These are phyloP conservation scores for Populus nigra DNA, from an alignment of 345 rosid genomes.

Conservation along the genomic window DNA sequence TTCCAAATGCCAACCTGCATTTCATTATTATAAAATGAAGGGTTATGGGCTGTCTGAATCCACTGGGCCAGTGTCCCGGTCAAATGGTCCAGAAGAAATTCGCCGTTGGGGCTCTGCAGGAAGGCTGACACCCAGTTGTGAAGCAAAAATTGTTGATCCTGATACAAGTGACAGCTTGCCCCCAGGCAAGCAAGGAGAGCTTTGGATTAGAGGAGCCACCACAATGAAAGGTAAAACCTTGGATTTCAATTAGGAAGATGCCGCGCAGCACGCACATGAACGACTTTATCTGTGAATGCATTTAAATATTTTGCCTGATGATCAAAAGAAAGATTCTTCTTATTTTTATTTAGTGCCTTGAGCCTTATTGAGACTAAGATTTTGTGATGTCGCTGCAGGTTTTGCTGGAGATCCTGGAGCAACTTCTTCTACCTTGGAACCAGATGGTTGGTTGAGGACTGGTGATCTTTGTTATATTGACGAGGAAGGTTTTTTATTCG, in stretches of 20 bases:
- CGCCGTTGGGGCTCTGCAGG: constrained; percentile 7
- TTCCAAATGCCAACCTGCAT: neutral
- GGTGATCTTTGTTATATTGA: constrained; percentile 45
- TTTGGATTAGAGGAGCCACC: constrained; percentile 35
- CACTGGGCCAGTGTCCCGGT: constrained; percentile 3
- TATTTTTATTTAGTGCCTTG: too few relatives aligned
- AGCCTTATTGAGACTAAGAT: neutral
- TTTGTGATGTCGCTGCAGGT: constrained; percentile 12
- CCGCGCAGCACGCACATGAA: too few relatives aligned
- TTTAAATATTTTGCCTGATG: too few relatives aligned
- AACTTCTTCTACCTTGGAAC: constrained; percentile 16
- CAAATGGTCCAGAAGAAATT: constrained; percentile 16
- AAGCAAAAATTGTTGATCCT: constrained; percentile 30
- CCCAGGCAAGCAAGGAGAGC: constrained; percentile 29
- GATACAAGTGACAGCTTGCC: constrained; percentile 13
- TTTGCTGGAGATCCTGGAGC: constrained; percentile 32
- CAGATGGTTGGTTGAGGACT: constrained; percentile 40
- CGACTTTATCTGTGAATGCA: too few relatives aligned
- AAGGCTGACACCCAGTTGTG: neutral
- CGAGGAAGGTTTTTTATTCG: constrained; percentile 31
- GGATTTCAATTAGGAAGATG: neutral
- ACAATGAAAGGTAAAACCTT: constrained; percentile 28
- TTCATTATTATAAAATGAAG: neutral
- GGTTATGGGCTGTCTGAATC: constrained; percentile 38
- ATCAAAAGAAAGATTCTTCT: too few relatives aligned